phyloP scores from a whole-genome alignment of 768 basidiomycete species.

The Leccinum obscurum region DNA sequence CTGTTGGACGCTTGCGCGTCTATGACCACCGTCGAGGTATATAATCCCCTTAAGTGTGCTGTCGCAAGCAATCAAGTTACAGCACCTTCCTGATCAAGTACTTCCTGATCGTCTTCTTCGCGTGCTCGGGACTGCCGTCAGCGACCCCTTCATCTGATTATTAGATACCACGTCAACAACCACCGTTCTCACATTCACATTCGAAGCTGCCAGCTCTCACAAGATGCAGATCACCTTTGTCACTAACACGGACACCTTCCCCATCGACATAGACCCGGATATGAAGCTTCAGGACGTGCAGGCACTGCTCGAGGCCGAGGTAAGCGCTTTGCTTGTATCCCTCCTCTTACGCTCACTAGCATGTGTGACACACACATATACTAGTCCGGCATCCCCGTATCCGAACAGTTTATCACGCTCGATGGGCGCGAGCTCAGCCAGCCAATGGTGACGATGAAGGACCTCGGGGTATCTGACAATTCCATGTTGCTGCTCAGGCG shows the following conservation, averaged over 20 bases:
- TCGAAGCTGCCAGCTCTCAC: not conserved
- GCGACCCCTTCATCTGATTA: not conserved
- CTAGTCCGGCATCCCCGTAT: conserved; percentile 72
- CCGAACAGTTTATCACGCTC: conserved; percentile 73
- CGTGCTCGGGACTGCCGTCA: not conserved
- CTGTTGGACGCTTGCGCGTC: conserved; percentile 19
- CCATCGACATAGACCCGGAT: conserved; percentile 81
- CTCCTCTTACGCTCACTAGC: not conserved
- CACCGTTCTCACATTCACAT: not conserved
- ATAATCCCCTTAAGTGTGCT: conserved; percentile 9
- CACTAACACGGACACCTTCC: conserved; percentile 62
- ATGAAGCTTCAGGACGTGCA: conserved; percentile 94
- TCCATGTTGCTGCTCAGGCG: conserved; percentile 70
- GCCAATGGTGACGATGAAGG: conserved; percentile 66
- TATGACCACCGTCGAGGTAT: conserved; percentile 9
- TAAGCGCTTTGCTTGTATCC: conserved; percentile 38
- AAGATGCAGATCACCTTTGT: conserved; percentile 70
- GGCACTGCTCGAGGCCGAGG: conserved; percentile 95
- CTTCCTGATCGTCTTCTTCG: conserved; percentile 5
- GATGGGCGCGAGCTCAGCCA: conserved; percentile 65
- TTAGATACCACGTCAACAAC: conserved; percentile 7
- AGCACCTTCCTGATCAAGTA: conserved; percentile 30
- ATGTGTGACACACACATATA: not conserved
- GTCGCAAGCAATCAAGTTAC: conserved; percentile 3
- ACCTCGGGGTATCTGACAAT: conserved; percentile 58